phyloP scores from a whole-genome alignment of 2,329 filamentous ascomycete species.

The Nemania abortiva region DNA sequence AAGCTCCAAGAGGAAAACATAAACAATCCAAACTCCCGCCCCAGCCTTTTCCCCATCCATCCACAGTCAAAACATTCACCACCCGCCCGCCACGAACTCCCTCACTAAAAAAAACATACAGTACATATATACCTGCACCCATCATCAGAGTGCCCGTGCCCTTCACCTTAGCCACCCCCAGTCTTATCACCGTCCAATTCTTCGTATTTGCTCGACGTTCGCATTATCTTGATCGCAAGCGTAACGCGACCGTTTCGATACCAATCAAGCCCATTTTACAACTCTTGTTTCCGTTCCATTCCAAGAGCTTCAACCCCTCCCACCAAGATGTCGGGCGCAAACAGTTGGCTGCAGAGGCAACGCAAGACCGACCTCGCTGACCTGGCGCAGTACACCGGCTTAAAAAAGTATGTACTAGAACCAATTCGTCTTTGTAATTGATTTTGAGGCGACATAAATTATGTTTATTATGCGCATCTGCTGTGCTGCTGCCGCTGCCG shows the following conservation, averaged over 20 bases:
- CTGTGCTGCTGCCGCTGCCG: neutral
- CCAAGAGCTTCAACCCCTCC: slow-evolving; percentile 44
- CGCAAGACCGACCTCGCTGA: slow-evolving; percentile 84
- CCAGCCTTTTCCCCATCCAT: slow-evolving; percentile 31
- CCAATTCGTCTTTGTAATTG: slow-evolving; percentile 20
- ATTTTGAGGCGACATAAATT: neutral
- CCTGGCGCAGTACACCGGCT: slow-evolving; percentile 76
- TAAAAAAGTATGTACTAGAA: slow-evolving; percentile 74
- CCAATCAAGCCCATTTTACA: slow-evolving; percentile 38
- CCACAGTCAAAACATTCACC: slow-evolving; percentile 37
- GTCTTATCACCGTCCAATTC: slow-evolving; percentile 43
- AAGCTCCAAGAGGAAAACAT: slow-evolving; percentile 38
- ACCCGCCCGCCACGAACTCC: slow-evolving; percentile 5
- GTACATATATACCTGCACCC: slow-evolving; percentile 29
- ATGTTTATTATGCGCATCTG: neutral
- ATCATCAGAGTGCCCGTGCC: slow-evolving; percentile 18
- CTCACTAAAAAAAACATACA: slow-evolving; percentile 24
- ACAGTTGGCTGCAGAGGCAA: slow-evolving; percentile 83
- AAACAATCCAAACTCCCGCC: slow-evolving; percentile 36
- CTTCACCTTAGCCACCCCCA: slow-evolving; percentile 28
- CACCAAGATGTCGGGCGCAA: slow-evolving; percentile 70
- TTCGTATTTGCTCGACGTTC: slow-evolving; percentile 37
- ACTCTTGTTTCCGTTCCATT: slow-evolving; percentile 20
- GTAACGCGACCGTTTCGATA: slow-evolving; percentile 51
- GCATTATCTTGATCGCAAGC: slow-evolving; percentile 51